These are phyloP conservation scores for Elsinoe australis DNA, from an alignment of 2,329 filamentous ascomycete species.

Conservation along the genomic window DNA sequence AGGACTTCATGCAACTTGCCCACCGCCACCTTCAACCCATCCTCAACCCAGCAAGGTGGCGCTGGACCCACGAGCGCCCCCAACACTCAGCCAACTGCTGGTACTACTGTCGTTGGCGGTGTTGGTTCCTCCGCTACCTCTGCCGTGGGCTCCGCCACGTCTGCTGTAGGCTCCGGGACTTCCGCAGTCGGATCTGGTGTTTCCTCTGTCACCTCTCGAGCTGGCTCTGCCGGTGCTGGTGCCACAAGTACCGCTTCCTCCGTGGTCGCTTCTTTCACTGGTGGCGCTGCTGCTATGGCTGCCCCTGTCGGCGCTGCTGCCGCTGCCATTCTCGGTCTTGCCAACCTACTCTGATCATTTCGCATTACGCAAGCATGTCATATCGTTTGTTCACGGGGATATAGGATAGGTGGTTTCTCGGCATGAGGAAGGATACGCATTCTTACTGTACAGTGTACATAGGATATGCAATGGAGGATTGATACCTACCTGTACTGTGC, in stretches of 20 bases:
- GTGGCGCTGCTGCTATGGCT: constrained; percentile 7
- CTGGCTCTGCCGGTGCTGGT: constrained; percentile 6
- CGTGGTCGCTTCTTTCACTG: constrained; percentile 11
- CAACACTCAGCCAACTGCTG: constrained; percentile 6
- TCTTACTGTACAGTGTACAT: constrained; percentile 11
- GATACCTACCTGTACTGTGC: too few relatives aligned
- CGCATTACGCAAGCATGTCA: background rate
- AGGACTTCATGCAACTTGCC: constrained; percentile 28
- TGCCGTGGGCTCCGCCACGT: background rate
- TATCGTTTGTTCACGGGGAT: background rate
- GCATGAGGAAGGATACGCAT: background rate
- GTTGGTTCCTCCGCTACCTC: background rate
- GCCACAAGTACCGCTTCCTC: constrained; percentile 7
- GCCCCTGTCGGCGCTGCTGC: constrained; percentile 7
- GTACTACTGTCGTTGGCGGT: constrained; percentile 6
- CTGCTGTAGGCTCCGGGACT: background rate
- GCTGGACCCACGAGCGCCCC: background rate
- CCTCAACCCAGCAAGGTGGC: background rate
- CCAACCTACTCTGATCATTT: constrained; percentile 7
- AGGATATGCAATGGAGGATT: background rate
- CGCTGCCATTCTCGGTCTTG: constrained; percentile 12
- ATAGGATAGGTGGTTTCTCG: background rate
- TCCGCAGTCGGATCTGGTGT: constrained; percentile 1
- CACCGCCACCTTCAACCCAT: constrained; percentile 25
- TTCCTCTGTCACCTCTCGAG: constrained; percentile 3